phyloP scores from a whole-genome alignment of 1,284 basidiomycete species.

The Rugosomyces carneus region DNA sequence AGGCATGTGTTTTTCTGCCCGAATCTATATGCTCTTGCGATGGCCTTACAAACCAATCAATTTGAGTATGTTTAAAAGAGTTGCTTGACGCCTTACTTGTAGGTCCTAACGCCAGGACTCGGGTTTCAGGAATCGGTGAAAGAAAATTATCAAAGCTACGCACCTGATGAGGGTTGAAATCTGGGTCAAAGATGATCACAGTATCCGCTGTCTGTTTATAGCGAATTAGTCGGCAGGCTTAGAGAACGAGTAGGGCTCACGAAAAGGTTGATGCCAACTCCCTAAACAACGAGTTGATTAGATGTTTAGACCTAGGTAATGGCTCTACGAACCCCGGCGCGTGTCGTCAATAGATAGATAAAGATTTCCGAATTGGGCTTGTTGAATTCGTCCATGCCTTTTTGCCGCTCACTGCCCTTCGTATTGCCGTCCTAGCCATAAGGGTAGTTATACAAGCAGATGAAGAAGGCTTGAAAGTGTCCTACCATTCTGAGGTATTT shows the following conservation, averaged over 20 bases:
- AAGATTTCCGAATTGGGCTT: conserved; percentile 81
- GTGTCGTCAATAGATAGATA: conserved; percentile 88
- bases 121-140: conserved; percentile 4
- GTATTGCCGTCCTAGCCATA: conserved; percentile 79
- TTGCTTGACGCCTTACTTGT: conserved; percentile 44
- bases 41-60: conserved; percentile 51
- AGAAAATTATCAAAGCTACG: conserved; percentile 16
- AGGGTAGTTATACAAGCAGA: conserved; percentile 12
- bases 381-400: conserved; percentile 93
- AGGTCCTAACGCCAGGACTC: conserved; percentile 45
- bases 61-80: background rate
- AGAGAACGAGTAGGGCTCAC: conserved; percentile 20
- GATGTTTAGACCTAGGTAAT: background rate
- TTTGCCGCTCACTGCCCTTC: conserved; percentile 83
- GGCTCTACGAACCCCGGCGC: conserved; percentile 71
- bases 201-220: conserved; percentile 70
- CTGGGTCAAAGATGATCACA: conserved; percentile 89
- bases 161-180: conserved; percentile 92
- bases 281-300: conserved; percentile 23
- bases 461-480: conserved; percentile 10
- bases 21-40: conserved; percentile 82
- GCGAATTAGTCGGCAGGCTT: background rate
- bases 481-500: conserved; percentile 85
- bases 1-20: conserved; percentile 79
- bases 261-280: conserved; percentile 87